These are phyloP conservation scores for Tolypocladium tundrense DNA, from an alignment of 2,329 filamentous ascomycete species.

Conservation along the genomic window DNA sequence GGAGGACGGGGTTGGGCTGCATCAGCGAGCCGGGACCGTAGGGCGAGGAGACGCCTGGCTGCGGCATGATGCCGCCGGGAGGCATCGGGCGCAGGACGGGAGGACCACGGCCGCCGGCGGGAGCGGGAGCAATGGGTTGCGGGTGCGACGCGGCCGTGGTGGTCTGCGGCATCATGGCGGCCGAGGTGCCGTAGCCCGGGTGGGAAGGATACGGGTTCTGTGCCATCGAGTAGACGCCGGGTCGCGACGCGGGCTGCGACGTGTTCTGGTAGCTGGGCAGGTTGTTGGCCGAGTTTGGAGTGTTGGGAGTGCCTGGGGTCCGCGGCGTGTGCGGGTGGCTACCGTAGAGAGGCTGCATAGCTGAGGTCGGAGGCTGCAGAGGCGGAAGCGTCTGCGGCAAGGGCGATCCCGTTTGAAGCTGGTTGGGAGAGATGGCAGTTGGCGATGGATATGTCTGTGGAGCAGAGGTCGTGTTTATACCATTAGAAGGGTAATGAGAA, in stretches of 20 bases:
- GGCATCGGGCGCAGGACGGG: slow-evolving; percentile 62
- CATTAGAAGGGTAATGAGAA: slow-evolving; percentile 43
- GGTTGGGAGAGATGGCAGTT: slow-evolving; percentile 40
- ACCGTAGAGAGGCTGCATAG: slow-evolving; percentile 39
- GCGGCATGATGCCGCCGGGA: slow-evolving; percentile 51
- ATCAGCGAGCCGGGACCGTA: slow-evolving; percentile 51
- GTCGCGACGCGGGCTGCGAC: slow-evolving; percentile 35
- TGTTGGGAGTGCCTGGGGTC: slow-evolving; percentile 53
- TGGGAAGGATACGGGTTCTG: slow-evolving; percentile 44
- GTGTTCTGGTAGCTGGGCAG: slow-evolving; percentile 45
- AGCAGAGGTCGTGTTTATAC: slow-evolving; percentile 43
- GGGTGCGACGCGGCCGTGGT: slow-evolving; percentile 59
- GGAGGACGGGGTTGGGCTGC: slow-evolving; percentile 44
- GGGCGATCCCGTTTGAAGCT: slow-evolving; percentile 36
- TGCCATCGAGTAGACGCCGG: slow-evolving; percentile 44
- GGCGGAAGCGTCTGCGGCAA: slow-evolving; percentile 46
- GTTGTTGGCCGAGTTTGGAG: slow-evolving; percentile 42
- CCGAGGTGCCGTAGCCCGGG: slow-evolving; percentile 44
- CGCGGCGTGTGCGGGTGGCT: slow-evolving; percentile 52
- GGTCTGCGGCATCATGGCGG: slow-evolving; percentile 55
- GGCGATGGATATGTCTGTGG: slow-evolving; percentile 40
- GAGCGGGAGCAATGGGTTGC: slow-evolving; percentile 67
- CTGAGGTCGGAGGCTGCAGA: slow-evolving; percentile 35
- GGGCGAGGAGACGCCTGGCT: slow-evolving; percentile 46
- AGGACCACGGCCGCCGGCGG: slow-evolving; percentile 44